Evolutionary conservation across 768 basidiomycete species (phyloP).

Genomic region (Leccinum longicurvipes): DNA sequence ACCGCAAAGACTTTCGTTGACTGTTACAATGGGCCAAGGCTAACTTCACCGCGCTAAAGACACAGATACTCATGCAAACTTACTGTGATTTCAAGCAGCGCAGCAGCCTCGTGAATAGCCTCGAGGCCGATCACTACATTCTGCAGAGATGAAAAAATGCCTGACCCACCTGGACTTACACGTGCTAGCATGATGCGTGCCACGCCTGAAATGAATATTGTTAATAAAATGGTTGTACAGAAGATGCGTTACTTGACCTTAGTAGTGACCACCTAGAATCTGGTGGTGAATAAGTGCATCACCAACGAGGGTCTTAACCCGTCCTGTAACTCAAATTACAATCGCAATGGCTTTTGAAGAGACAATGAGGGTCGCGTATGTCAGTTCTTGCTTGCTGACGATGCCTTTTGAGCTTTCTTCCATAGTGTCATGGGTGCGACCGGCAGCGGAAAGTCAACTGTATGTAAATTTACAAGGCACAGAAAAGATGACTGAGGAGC

Average conservation of each 20-base stretch:
- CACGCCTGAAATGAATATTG: neutral
- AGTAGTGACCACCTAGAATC: neutral
- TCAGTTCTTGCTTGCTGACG: neutral
- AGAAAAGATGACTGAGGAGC: neutral
- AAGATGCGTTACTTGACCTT: neutral
- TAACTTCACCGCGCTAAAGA: neutral
- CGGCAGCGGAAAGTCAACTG: constrained; percentile 24
- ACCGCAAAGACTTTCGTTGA: neutral
- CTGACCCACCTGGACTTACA: neutral
- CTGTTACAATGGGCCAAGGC: neutral
- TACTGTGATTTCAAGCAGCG: neutral
- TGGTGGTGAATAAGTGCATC: neutral
- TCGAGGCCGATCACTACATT: constrained; percentile 4
- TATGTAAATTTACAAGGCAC: constrained; percentile 1
- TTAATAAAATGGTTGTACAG: constrained; percentile 2
- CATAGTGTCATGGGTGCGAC: constrained; percentile 24
- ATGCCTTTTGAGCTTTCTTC: neutral
- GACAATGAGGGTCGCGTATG: constrained; percentile 21
- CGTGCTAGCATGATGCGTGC: neutral
- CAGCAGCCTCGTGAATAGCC: constrained; percentile 15
- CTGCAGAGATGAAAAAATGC: neutral
- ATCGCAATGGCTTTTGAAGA: constrained; percentile 8
- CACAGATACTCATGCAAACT: neutral
- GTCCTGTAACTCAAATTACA: neutral
- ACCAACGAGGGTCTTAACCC: neutral